Base-by-base conservation (phyloP, 768 basidiomycete species). In the Clitopilus passeckerianus region DNA sequence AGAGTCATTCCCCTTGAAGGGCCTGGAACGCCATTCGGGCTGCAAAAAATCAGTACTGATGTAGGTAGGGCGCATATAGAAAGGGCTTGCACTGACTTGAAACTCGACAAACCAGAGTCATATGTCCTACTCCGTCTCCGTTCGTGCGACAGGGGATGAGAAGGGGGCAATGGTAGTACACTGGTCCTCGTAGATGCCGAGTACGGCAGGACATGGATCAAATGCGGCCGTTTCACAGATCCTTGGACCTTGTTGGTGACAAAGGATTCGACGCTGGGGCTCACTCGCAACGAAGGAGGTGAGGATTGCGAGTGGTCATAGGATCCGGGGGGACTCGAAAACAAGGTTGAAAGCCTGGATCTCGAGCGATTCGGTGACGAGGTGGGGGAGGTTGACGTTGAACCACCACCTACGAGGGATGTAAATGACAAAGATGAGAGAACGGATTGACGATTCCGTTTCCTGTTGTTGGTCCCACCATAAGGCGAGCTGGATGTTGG, bases 381-480 rank as follows among this genome's bases (percentile, higher is more conserved):
- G 15, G 56, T n/a, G 10, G 50, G 56, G 20, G 54, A 46, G 30
- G 34, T 41, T 27, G 53, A 23, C 24, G 35, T 23, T 18, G 35
- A 27, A 33, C 33, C 30, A 6, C 46, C 46, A 20, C n/a, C n/a
- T n/a, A 50, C 18, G 46, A 50, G 46, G 18, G 46, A 50, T 3
- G 46, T 50, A 50, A 50, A 50, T 4, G 46, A 50, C 22, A 62
- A 34, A 16, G 63, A 44, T 12, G 61, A 60, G 22, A 61, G 56
- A 24, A 59, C 22, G 34, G 56, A 52, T 35, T 15, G 53, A n/a
- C 57, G 59, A 14, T 63, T 60, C 10, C 46, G 6, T 23, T 50
- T 50, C 20, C n/a, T 41, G 10, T 50, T 23, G 18, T 18, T 50
- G 20, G 6, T 5, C 10, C 22, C 46, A 23, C 46, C 46, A 53